Conservation (phyloP, 2,329 filamentous ascomycete genomes). For the Diaporthe sp. region DNA sequence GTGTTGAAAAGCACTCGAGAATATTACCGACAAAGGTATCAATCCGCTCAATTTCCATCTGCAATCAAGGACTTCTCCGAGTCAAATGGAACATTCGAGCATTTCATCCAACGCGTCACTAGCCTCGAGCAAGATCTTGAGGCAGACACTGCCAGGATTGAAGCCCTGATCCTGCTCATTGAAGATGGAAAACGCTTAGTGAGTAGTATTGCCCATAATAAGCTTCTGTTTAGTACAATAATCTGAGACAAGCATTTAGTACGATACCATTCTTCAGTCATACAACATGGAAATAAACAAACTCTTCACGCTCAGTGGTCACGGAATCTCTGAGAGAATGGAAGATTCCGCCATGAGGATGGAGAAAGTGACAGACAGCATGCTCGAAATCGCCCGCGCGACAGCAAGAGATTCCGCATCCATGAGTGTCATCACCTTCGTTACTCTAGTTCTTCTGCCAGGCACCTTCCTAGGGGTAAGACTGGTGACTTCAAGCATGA, state of each 20-base stretch:
- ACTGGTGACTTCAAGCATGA: conserved; percentile 23
- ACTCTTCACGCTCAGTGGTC: conserved; percentile 11
- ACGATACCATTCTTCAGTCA: conserved; percentile 22
- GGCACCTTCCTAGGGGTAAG: conserved; percentile 47
- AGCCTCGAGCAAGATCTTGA: conserved; percentile 2
- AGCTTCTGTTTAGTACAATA: background rate
- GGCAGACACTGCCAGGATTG: background rate
- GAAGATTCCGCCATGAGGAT: conserved; percentile 16
- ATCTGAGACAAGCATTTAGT: background rate
- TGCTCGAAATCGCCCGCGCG: conserved; percentile 66
- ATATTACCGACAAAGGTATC: background rate
- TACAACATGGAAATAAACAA: conserved; percentile 28
- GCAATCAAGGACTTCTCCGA: background rate
- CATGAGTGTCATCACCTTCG: conserved; percentile 51
- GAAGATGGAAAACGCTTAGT: conserved; percentile 17
- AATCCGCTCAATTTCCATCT: background rate
- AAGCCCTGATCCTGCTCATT: background rate
- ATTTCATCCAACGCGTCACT: background rate
- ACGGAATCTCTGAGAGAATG: conserved; percentile 15
- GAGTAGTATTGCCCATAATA: background rate
- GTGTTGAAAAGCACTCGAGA: background rate
- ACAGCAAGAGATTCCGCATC: conserved; percentile 58
- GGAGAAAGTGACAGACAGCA: conserved; percentile 44
- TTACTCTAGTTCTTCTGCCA: conserved; percentile 50
- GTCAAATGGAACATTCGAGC: background rate